Conservation (phyloP, 805 yeast species). For the Debaryomyces tyrocola region DNA sequence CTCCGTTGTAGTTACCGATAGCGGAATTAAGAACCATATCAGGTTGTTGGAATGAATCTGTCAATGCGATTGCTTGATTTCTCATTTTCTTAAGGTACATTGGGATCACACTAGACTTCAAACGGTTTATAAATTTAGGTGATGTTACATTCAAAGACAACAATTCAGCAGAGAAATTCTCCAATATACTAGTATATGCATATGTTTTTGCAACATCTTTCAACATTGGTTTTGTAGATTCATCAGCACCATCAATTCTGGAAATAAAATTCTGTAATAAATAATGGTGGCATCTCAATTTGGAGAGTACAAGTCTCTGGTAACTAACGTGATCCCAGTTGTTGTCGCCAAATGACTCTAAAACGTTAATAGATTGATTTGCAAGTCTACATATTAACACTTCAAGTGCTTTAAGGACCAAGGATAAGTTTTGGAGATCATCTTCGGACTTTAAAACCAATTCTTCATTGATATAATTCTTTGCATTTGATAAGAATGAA, state of each 20-base stretch:
- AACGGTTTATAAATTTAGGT: neutral
- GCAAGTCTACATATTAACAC: conserved; percentile 41
- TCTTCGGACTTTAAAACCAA: conserved; percentile 10
- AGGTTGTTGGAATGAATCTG: conserved; percentile 81
- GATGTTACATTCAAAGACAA: conserved; percentile 1
- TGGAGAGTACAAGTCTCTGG: conserved; percentile 48
- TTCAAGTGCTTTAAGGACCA: conserved; percentile 24
- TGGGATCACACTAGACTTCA: conserved; percentile 17
- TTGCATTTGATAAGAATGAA: conserved; percentile 37
- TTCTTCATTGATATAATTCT: conserved; percentile 10
- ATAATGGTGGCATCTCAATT: conserved; percentile 51
- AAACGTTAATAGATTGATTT: conserved; percentile 25
- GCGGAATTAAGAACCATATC: conserved; percentile 83
- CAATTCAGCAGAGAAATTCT: conserved; percentile 3
- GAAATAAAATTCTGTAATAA: conserved; percentile 40
- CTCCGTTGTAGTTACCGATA: conserved; percentile 78
- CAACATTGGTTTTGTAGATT: conserved; percentile 41
- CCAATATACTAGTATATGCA: conserved; percentile 42
- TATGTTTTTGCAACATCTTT: conserved; percentile 58
- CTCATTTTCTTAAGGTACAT: conserved; percentile 37
- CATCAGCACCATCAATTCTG: conserved; percentile 33
- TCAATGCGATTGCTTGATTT: conserved; percentile 69
- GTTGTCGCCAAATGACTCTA: conserved; percentile 28
- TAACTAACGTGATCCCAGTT: conserved; percentile 48
- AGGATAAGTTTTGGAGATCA: conserved; percentile 3